These are phyloP conservation scores for Salicornia ramosissima DNA, from an alignment of 148 eudicot species.

Conservation along the genomic window DNA sequence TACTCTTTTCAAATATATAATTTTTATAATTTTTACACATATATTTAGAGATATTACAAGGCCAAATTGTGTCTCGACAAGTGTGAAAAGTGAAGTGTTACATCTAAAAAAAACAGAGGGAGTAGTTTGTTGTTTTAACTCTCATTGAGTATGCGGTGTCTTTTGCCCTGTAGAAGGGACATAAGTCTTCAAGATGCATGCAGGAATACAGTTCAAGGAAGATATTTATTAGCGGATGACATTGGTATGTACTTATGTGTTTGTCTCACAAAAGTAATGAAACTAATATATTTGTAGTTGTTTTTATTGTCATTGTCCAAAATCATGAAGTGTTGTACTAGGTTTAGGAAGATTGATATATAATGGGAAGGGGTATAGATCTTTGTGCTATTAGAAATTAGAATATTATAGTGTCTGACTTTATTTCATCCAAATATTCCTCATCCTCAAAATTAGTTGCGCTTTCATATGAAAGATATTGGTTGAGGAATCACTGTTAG, in stretches of 20 bases:
- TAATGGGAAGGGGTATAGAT: not conserved
- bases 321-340: not conserved
- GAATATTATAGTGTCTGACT: not conserved
- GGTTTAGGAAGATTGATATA: not conserved
- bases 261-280: conserved; percentile 11
- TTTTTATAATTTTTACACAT: too few relatives aligned
- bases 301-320: not conserved
- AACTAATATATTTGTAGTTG: not conserved
- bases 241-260: conserved; percentile 48
- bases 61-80: too few relatives aligned
- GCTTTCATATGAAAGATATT: not conserved
- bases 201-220: conserved; percentile 87
- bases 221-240: conserved; percentile 83
- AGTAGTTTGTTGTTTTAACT: conserved; percentile 1
- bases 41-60: too few relatives aligned
- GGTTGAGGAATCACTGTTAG: not conserved
- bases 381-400: not conserved
- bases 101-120: too few relatives aligned
- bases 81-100: too few relatives aligned
- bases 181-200: conserved; percentile 45
- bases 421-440: not conserved
- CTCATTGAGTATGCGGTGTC: not conserved
- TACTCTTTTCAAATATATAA: too few relatives aligned
- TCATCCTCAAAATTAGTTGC: not conserved
- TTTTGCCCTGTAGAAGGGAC: conserved; percentile 48